Conservation (phyloP, 345 rosid genomes). For the Citrus inodora region DNA sequence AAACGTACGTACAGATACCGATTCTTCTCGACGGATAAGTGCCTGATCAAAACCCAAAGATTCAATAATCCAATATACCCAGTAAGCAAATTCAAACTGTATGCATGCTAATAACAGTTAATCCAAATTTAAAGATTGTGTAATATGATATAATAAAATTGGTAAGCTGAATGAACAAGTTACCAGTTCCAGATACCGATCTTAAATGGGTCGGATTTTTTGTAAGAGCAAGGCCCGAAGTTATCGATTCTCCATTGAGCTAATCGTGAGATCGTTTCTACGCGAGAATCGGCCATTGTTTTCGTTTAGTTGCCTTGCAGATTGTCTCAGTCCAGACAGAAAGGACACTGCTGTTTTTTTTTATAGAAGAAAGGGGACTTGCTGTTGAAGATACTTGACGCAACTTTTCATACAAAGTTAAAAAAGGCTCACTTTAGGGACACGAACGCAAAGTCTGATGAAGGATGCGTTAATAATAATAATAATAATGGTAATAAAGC, state of each 20-base stretch:
- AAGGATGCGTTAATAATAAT: not conserved
- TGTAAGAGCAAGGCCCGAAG: conserved; percentile 72
- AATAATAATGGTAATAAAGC: too few species aligned
- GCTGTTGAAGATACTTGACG: not conserved
- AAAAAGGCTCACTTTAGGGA: not conserved
- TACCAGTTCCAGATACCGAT: conserved; percentile 98
- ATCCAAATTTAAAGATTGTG: not conserved
- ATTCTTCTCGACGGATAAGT: conserved; percentile 79
- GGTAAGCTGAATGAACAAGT: not conserved
- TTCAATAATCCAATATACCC: not conserved
- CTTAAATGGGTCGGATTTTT: conserved; percentile 84
- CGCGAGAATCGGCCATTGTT: conserved; percentile 72
- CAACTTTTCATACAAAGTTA: not conserved
- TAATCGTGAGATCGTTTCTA: conserved; percentile 81
- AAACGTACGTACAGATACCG: conserved; percentile 64
- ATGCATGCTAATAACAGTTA: not conserved
- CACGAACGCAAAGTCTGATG: not conserved
- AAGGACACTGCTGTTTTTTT: not conserved
- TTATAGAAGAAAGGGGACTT: not conserved
- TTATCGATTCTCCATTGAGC: conserved; percentile 94
- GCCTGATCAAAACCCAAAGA: conserved; percentile 37
- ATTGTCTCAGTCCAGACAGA: not conserved
- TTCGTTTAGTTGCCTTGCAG: not conserved
- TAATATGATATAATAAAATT: not conserved
- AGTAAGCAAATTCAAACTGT: not conserved